Base-by-base conservation (phyloP, 2,329 filamentous ascomycete species). In the Monilinia polystroma region DNA sequence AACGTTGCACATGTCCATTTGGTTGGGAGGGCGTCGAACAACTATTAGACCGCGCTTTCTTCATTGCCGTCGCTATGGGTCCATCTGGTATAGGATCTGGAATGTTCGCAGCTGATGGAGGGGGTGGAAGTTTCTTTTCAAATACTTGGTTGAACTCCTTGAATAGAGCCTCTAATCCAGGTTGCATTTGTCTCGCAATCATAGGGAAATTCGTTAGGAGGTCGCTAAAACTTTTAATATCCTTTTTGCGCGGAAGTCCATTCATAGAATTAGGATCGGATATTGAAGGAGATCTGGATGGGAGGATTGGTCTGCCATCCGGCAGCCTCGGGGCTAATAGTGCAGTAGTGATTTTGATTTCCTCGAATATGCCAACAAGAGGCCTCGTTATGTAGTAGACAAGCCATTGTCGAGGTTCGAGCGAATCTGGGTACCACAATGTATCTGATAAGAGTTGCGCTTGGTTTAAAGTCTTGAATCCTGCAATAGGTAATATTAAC, bases 151-250 rank as follows among this genome's bases (percentile, higher is more conserved):
- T 89, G 76, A 99, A 98, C 73, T 98, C 93, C 68, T 90, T 88
- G 75, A 98, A 97, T 35, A 98, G 80, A 74, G 89, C 89, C 75
- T 99, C 94, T 45, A 99, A 79, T 0, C 95, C 95, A 2, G 90
- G 86, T 73, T 97, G 93, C 93, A 99, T 97, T 78, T 99, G 95
- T 68, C 92, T 86, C 32, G 93, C 93, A 73, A 99, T 98, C 86
- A 96, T 91, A 1, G 95, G 95, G 72, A 98, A 99, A 73, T 93
- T 88, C 72, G 91, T 91, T 53, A 99, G 83, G 18, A 99, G 83
- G 71, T 98, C 95, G 68, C 90, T 89, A 76, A 99, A 99, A 45
- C 86, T 92, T 78, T 89, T 92, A 76, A 99, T 90, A 68, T 96
- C 92, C 78, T 96, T 97, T 80, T 97, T 97, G 69, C 85, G 84